These are phyloP conservation scores for Boletus insuetus DNA, from an alignment of 768 basidiomycete species.

Conservation along the genomic window DNA sequence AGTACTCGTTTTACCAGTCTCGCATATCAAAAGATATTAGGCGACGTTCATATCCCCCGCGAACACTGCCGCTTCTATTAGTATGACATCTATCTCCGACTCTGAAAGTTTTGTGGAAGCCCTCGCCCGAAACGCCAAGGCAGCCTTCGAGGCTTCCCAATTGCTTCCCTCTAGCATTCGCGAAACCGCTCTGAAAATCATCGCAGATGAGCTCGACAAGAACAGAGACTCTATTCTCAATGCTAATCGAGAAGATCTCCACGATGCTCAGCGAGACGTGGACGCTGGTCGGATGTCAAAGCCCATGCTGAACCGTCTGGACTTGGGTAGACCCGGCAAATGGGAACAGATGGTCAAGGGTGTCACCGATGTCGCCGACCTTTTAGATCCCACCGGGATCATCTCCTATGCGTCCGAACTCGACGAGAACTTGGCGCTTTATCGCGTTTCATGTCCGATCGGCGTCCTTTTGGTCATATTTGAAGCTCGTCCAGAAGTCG, in stretches of 20 bases:
- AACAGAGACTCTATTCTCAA: constrained; percentile 67
- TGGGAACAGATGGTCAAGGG: constrained; percentile 95
- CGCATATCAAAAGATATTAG: no score
- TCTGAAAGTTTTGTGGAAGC: constrained; percentile 36
- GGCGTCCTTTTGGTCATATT: constrained; percentile 96
- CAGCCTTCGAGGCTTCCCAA: constrained; percentile 86
- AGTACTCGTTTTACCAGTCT: no score
- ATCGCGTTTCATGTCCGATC: constrained; percentile 94
- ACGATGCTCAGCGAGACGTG: constrained; percentile 77
- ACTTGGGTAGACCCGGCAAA: constrained; percentile 76
- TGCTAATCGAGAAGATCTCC: constrained; percentile 81
- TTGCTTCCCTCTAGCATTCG: constrained; percentile 68
- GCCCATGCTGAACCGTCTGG: constrained; percentile 82
- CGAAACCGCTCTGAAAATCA: constrained; percentile 65
- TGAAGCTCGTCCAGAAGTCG: constrained; percentile 95
- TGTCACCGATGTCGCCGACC: constrained; percentile 76
- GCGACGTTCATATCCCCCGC: no score
- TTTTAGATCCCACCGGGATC: constrained; percentile 84
- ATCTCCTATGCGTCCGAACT: constrained; percentile 89
- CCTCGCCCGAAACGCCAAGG: constrained; percentile 78
- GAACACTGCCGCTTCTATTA: neutral
- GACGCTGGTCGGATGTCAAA: constrained; percentile 80
- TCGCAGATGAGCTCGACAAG: constrained; percentile 61
- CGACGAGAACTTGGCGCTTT: constrained; percentile 83
- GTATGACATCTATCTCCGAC: constrained; percentile 14